A percentile compares a stretch with the other conserved stretches of the same genome.
Evolutionary conservation across 2,329 filamentous ascomycete genomes (phyloP).

Genomic region (Exophiala xenobiotica): DNA sequence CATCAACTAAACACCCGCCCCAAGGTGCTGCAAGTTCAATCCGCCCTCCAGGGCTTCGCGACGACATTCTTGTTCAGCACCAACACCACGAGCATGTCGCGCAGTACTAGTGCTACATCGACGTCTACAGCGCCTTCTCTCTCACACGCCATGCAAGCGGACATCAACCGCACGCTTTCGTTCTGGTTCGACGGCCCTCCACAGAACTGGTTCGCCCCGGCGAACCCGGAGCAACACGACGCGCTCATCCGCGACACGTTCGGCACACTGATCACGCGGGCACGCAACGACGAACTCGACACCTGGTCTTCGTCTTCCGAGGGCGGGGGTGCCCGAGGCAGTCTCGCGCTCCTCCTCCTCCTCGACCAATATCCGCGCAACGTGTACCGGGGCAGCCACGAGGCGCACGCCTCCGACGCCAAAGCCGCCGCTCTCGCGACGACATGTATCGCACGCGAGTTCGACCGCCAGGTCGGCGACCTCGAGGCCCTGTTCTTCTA

Average conservation of each 20-base stretch:
- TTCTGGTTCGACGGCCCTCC: slow-evolving; percentile 34
- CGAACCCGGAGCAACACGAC: slow-evolving; percentile 21
- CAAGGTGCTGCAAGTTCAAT: slow-evolving; percentile 21
- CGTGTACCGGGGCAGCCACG: slow-evolving; percentile 36
- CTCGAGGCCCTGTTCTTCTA: slow-evolving; percentile 32
- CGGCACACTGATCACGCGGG: slow-evolving; percentile 24
- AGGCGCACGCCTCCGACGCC: slow-evolving; percentile 36
- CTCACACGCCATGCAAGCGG: slow-evolving; percentile 1
- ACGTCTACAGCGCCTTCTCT: slow-evolving; percentile 2
- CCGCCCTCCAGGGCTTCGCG: slow-evolving; percentile 7
- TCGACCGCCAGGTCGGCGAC: slow-evolving; percentile 31
- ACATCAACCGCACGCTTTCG: slow-evolving; percentile 27
- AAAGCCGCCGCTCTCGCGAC: slow-evolving; percentile 33
- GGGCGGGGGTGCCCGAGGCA: slow-evolving; percentile 28
- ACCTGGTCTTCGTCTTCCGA: too few species aligned
- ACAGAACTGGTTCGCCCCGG: slow-evolving; percentile 26
- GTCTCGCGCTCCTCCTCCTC: slow-evolving; percentile 39
- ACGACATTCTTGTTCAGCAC: slow-evolving; percentile 7
- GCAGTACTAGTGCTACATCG: too few species aligned
- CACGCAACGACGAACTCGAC: slow-evolving; percentile 28
- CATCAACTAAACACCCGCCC: slow-evolving; percentile 7
- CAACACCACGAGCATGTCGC: neutral
- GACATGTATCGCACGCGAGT: slow-evolving; percentile 32
- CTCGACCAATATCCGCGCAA: slow-evolving; percentile 43
- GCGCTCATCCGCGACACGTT: slow-evolving; percentile 28